Conservation (phyloP, 2,329 filamentous ascomycete genomes). For the Xenosphaeropsis pyriputrescens region DNA sequence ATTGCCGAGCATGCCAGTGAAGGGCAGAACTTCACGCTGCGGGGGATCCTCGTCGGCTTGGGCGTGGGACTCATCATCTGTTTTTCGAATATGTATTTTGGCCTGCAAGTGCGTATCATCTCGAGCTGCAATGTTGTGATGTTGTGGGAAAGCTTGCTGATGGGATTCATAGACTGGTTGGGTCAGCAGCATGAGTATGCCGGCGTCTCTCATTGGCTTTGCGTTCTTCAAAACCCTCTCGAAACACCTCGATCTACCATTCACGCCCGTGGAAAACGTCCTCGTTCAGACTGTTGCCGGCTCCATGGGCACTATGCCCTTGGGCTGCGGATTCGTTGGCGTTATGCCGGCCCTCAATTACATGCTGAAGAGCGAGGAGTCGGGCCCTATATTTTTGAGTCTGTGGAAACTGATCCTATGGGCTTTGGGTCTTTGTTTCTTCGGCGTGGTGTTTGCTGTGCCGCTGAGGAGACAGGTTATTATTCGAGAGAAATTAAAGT, state of each 20-base stretch:
- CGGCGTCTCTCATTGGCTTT: constrained; percentile 84
- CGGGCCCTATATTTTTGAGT: constrained; percentile 58
- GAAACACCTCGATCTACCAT: constrained; percentile 61
- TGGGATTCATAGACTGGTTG: constrained; percentile 43
- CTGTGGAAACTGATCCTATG: constrained; percentile 73
- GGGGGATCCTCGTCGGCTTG: constrained; percentile 67
- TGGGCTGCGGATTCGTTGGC: constrained; percentile 90
- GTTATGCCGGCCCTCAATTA: constrained; percentile 90
- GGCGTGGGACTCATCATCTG: constrained; percentile 81
- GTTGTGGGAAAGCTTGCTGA: not conserved
- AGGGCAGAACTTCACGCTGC: constrained; percentile 63
- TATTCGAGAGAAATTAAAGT: constrained; percentile 80
- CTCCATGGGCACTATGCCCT: constrained; percentile 89
- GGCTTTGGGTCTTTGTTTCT: constrained; percentile 88
- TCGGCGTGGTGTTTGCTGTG: constrained; percentile 92
- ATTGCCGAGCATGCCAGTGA: constrained; percentile 16
- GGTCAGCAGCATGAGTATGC: constrained; percentile 91
- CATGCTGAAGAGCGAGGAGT: constrained; percentile 62
- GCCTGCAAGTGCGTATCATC: constrained; percentile 56
- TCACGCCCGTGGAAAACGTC: constrained; percentile 92
- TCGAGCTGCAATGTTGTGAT: constrained; percentile 27
- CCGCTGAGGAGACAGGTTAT: constrained; percentile 84
- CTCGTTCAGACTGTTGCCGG: constrained; percentile 92
- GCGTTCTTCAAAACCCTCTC: constrained; percentile 77
- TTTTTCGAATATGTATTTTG: constrained; percentile 98